A percentile compares a stretch with the other conserved stretches of the same genome.
phyloP scores from a whole-genome alignment of 192 early-diverging fungal genomes.

The Umbelopsis sp. region DNA sequence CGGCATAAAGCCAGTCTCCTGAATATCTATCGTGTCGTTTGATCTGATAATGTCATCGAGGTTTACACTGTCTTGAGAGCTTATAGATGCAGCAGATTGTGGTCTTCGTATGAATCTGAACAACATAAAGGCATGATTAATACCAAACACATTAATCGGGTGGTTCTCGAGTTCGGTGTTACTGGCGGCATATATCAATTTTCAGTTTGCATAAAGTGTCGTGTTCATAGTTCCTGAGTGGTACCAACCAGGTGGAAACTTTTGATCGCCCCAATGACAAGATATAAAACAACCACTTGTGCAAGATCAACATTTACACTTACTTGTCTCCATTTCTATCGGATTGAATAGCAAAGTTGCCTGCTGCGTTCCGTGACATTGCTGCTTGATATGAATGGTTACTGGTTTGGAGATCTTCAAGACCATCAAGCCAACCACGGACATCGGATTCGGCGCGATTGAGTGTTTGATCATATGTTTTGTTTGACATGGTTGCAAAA shows the following conservation, averaged over 20 bases:
- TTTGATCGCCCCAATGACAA: neutral
- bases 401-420: neutral
- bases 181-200: neutral
- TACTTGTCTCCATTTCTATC: neutral
- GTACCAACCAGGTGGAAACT: neutral
- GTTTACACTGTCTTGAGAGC: constrained; percentile 36
- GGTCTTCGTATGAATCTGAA: constrained; percentile 8
- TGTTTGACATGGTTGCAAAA: neutral
- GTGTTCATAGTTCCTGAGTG: neutral
- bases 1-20: constrained; percentile 31
- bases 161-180: neutral
- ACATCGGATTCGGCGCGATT: constrained; percentile 11
- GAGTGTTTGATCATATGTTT: neutral
- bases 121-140: neutral
- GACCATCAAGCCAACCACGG: constrained; percentile 10
- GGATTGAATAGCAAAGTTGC: neutral
- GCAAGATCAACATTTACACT: neutral
- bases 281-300: neutral
- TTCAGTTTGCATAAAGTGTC: neutral
- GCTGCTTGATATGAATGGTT: neutral
- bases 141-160: neutral
- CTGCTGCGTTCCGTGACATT: neutral
- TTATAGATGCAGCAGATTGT: constrained; percentile 23
- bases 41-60: constrained; percentile 35
- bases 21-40: constrained; percentile 33